These are phyloP conservation scores for Clonostachys byssicola DNA, from an alignment of 2,329 filamentous ascomycete genomes.

Conservation along the genomic window DNA sequence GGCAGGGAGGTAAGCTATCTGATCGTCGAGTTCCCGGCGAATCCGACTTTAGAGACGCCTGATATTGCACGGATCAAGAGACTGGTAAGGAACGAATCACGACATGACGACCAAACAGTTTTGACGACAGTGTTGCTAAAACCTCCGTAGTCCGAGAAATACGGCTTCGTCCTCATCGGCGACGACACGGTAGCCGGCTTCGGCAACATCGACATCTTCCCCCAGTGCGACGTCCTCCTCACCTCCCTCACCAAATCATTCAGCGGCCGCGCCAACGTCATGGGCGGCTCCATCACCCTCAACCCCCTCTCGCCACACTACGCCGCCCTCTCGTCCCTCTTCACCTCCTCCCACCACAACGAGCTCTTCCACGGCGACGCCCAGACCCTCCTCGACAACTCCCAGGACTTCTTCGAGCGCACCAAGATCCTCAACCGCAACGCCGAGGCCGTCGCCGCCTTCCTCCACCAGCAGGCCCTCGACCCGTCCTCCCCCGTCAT, in stretches of 20 bases:
- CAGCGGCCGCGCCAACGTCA: slow-evolving; percentile 49
- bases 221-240: slow-evolving; percentile 42
- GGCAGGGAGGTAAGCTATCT: slow-evolving; percentile 36
- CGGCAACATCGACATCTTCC: slow-evolving; percentile 44
- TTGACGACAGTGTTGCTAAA: neutral
- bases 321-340: slow-evolving; percentile 20
- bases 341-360: slow-evolving; percentile 26
- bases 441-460: slow-evolving; percentile 32
- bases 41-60: slow-evolving; percentile 24
- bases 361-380: slow-evolving; percentile 44
- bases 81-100: slow-evolving; percentile 23
- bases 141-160: slow-evolving; percentile 26
- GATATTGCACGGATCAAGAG: slow-evolving; percentile 25
- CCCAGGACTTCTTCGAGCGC: slow-evolving; percentile 33
- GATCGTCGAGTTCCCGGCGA: slow-evolving; percentile 39
- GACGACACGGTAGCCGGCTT: slow-evolving; percentile 46
- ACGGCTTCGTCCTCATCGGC: slow-evolving; percentile 37
- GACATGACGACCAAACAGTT: neutral
- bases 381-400: slow-evolving; percentile 36
- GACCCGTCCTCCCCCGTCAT: slow-evolving; percentile 26
- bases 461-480: slow-evolving; percentile 21
- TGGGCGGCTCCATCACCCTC: slow-evolving; percentile 45
- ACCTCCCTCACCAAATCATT: slow-evolving; percentile 56
- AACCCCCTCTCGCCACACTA: slow-evolving; percentile 41
- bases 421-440: slow-evolving; percentile 34